Evolutionary conservation across 2,329 filamentous ascomycete genomes (phyloP).

Genomic region (Ophiosphaerella korrae): DNA sequence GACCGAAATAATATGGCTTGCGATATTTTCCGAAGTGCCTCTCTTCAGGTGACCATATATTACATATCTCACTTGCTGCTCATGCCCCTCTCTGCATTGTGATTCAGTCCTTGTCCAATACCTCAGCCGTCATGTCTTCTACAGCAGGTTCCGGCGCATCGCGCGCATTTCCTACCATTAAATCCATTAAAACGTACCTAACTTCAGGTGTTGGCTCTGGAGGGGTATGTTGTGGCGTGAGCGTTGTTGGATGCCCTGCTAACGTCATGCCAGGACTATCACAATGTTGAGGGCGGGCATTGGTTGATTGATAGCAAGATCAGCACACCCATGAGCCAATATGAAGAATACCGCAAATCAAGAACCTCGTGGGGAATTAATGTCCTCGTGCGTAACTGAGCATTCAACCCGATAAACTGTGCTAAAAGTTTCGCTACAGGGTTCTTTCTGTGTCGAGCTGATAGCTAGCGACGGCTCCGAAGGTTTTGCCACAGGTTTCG

Average conservation of each 20-base stretch:
- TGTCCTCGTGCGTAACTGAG: conserved; percentile 71
- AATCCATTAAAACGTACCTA: conserved; percentile 73
- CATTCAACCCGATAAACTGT: no score
- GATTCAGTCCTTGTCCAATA: conserved; percentile 3
- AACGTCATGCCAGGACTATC: conserved; percentile 67
- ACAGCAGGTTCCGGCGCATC: conserved; percentile 25
- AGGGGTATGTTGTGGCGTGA: conserved; percentile 4
- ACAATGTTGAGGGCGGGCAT: conserved; percentile 77
- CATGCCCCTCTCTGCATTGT: conserved; percentile 23
- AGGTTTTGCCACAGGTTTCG: conserved; percentile 92
- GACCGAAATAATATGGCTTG: conserved; percentile 27
- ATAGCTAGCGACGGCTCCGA: conserved; percentile 90
- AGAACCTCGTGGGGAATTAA: conserved; percentile 96
- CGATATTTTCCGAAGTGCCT: conserved; percentile 10
- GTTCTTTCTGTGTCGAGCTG: conserved; percentile 78
- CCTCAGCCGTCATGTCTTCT: conserved; percentile 34
- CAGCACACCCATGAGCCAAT: conserved; percentile 88
- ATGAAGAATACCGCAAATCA: conserved; percentile 85
- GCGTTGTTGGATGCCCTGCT: not conserved
- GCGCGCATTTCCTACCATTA: conserved; percentile 74
- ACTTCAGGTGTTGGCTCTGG: conserved; percentile 65
- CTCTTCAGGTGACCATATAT: conserved; percentile 16
- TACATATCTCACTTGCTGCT: conserved; percentile 27
- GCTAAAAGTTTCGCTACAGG: no score
- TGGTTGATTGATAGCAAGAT: conserved; percentile 94